Evolutionary conservation across 1,284 basidiomycete species (phyloP).

Genomic region (Cystobasidium slooffiae): DNA sequence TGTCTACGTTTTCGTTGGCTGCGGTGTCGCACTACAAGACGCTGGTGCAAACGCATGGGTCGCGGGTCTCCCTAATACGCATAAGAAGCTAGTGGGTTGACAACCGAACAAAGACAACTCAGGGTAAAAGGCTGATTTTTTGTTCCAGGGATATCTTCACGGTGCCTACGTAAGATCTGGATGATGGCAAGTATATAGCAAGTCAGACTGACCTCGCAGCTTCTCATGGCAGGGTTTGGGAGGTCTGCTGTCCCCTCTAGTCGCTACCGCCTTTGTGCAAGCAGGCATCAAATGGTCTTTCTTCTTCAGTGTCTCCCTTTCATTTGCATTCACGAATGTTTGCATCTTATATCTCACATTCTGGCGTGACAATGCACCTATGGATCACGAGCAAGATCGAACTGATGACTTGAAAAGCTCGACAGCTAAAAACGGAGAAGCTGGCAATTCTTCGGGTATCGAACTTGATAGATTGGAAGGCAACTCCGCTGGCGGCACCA

Average conservation of each 20-base stretch:
- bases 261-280: slow-evolving; percentile 32
- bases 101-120: not conserved
- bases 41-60: slow-evolving; percentile 37
- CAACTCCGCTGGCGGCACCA: too few relatives aligned
- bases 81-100: slow-evolving; percentile 18
- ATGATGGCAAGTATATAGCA: not conserved
- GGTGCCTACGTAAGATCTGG: slow-evolving; percentile 12
- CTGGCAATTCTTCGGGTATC: not conserved
- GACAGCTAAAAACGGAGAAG: not conserved
- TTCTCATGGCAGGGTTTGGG: slow-evolving; percentile 27
- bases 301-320: slow-evolving; percentile 36
- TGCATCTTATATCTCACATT: slow-evolving; percentile 29
- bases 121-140: not conserved
- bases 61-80: slow-evolving; percentile 17
- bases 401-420: not conserved
- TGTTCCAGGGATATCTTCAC: slow-evolving; percentile 22
- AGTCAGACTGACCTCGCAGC: not conserved
- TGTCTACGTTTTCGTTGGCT: slow-evolving; percentile 20
- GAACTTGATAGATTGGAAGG: slow-evolving; percentile 8
- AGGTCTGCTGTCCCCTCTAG: slow-evolving; percentile 19
- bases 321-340: slow-evolving; percentile 27
- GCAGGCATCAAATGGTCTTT: slow-evolving; percentile 31
- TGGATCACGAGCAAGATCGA: slow-evolving; percentile 22
- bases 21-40: slow-evolving; percentile 30
- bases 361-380: slow-evolving; percentile 21